Evolutionary conservation across 192 early-diverging fungal species (phyloP).

Genomic region (Entrophospora sp.): DNA sequence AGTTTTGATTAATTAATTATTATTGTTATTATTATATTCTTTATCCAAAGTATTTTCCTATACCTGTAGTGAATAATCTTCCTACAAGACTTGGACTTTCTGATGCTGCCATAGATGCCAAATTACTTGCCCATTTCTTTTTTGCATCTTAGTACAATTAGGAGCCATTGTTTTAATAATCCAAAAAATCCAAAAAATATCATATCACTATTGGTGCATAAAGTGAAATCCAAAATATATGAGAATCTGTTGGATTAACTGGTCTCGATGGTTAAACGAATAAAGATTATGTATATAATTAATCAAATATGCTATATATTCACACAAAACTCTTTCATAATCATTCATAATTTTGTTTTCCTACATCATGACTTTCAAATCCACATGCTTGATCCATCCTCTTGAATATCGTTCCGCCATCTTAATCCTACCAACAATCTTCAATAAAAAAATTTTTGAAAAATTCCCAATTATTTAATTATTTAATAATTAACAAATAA

Average conservation of each 20-base stretch:
- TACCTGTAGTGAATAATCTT: neutral
- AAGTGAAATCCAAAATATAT: slow-evolving; percentile 87
- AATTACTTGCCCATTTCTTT: slow-evolving; percentile 58
- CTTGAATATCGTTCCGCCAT: slow-evolving; percentile 98
- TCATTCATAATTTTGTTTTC: slow-evolving; percentile 4
- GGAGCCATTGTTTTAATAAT: no score
- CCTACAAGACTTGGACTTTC: neutral
- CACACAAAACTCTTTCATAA: no score
- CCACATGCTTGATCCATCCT: slow-evolving; percentile 93
- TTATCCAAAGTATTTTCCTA: neutral
- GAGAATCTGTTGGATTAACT: no score
- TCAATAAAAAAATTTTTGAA: no score
- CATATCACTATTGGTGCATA: slow-evolving; percentile 80
- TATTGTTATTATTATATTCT: no score
- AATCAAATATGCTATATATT: no score
- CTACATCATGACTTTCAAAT: slow-evolving; percentile 85
- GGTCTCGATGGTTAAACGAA: slow-evolving; percentile 47
- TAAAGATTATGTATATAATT: no score
- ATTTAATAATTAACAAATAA: no score
- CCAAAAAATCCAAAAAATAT: slow-evolving; percentile 62
- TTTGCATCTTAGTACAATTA: slow-evolving; percentile 90
- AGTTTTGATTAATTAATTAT: no score
- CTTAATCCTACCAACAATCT: slow-evolving; percentile 93
- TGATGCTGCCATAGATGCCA: slow-evolving; percentile 27
- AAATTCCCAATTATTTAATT: no score